These are phyloP conservation scores for Geotrichum ghanense DNA, from an alignment of 805 yeast species.

Conservation along the genomic window DNA sequence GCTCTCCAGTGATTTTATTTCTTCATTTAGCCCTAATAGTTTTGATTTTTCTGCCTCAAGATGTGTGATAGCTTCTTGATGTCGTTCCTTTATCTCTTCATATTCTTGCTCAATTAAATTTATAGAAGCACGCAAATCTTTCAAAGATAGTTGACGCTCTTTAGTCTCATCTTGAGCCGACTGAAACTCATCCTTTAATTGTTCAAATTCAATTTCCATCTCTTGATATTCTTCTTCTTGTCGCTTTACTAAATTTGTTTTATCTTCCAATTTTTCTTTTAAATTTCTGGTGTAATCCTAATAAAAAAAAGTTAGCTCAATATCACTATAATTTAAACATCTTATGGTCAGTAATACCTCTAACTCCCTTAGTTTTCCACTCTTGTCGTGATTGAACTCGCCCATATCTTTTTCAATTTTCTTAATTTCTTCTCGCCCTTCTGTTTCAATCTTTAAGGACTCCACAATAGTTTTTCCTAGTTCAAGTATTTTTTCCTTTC, in stretches of 20 bases:
- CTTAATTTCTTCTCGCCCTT: conserved; percentile 34
- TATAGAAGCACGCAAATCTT: conserved; percentile 24
- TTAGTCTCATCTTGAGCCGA: conserved; percentile 33
- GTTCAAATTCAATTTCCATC: conserved; percentile 61
- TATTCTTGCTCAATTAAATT: conserved; percentile 24
- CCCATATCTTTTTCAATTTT: conserved; percentile 62
- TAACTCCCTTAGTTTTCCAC: conserved; percentile 58
- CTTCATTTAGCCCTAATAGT: conserved; percentile 63
- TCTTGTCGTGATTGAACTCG: conserved; percentile 72
- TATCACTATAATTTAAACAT: background rate
- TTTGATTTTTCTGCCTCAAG: conserved; percentile 44
- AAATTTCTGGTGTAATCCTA: conserved; percentile 27
- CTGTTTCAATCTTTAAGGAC: conserved; percentile 25
- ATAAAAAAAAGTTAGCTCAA: conserved; percentile 5
- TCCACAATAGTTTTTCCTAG: conserved; percentile 31
- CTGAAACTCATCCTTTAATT: conserved; percentile 44
- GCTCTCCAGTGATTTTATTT: conserved; percentile 41
- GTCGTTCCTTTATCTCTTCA: conserved; percentile 18
- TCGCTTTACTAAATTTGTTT: conserved; percentile 33
- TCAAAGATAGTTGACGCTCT: conserved; percentile 26
- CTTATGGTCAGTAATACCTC: conserved; percentile 28
- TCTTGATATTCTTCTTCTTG: conserved; percentile 48
- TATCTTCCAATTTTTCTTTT: conserved; percentile 24
- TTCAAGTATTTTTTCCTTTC: conserved; percentile 34
- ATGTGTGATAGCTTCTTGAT: conserved; percentile 20